Evolutionary conservation across 2,329 filamentous ascomycete genomes (phyloP).

Genomic region (Annulohypoxylon truncatum): DNA sequence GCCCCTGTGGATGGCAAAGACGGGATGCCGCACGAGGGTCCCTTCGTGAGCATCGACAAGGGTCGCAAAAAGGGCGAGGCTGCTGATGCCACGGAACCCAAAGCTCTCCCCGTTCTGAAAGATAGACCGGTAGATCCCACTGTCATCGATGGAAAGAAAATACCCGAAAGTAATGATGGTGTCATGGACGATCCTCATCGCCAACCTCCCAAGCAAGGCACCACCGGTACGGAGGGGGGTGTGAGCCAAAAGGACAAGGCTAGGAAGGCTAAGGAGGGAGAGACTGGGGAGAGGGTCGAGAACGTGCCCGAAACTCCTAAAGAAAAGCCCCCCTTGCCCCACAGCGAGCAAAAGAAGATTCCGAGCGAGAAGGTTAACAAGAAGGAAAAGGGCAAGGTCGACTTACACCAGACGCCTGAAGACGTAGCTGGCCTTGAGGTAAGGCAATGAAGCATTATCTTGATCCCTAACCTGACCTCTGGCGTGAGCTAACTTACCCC

Average conservation of each 20-base stretch:
- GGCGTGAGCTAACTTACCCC: conserved; percentile 39
- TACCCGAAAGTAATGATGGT: conserved; percentile 76
- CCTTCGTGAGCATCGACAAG: conserved; percentile 72
- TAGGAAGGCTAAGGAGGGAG: conserved; percentile 73
- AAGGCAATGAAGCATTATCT: conserved; percentile 39
- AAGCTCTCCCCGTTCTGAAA: conserved; percentile 59
- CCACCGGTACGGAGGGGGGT: conserved; percentile 88
- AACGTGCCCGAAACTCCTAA: conserved; percentile 87
- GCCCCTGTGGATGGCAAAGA: conserved; percentile 93
- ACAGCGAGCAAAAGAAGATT: conserved; percentile 81
- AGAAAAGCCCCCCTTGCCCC: conserved; percentile 83
- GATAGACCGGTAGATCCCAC: conserved; percentile 64
- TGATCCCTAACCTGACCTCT: not conserved
- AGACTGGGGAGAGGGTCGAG: conserved; percentile 72
- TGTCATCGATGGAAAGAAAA: conserved; percentile 68
- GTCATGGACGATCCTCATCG: conserved; percentile 93
- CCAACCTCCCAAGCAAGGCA: conserved; percentile 81
- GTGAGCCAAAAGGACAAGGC: conserved; percentile 89
- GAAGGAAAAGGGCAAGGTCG: conserved; percentile 57
- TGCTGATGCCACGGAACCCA: conserved; percentile 51
- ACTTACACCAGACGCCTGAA: conserved; percentile 50
- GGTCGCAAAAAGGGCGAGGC: conserved; percentile 52
- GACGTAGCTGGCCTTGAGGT: conserved; percentile 69
- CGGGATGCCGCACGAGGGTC: conserved; percentile 91
- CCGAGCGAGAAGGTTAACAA: conserved; percentile 55